Evolutionary conservation across 257 asterid genomes (phyloP).

Genomic region (Nicotiana attenuata): DNA sequence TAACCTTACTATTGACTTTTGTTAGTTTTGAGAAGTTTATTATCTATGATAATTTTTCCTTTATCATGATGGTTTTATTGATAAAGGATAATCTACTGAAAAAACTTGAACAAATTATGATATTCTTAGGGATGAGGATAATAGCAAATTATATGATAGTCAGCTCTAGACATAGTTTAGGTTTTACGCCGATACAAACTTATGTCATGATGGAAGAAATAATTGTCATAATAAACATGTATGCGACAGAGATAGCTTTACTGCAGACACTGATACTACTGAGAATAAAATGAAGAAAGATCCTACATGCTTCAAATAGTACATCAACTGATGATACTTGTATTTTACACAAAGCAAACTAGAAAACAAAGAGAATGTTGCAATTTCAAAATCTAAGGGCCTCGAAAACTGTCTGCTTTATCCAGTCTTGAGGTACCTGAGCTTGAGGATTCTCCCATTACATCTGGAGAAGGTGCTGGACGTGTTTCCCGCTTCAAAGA

Average conservation of each 20-base stretch:
- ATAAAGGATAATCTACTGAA: background rate
- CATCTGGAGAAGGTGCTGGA: slow-evolving; percentile 45
- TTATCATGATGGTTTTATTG: background rate
- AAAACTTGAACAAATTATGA: no score
- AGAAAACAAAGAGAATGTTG: background rate
- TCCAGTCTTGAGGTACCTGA: slow-evolving; percentile 72
- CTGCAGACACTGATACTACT: background rate
- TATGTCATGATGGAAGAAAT: background rate
- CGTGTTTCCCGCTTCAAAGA: slow-evolving; percentile 59
- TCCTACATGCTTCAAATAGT: background rate
- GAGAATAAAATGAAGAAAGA: slow-evolving; percentile 1
- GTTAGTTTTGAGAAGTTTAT: no score
- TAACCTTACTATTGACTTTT: no score
- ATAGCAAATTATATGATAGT: no score
- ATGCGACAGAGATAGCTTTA: background rate
- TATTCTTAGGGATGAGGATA: background rate
- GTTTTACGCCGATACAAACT: background rate
- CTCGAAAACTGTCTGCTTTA: slow-evolving; percentile 55
- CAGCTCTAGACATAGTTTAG: background rate
- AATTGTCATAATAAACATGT: background rate
- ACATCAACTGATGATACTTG: background rate
- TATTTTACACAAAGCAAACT: background rate
- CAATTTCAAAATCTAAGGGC: slow-evolving; percentile 20
- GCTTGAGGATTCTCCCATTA: slow-evolving; percentile 76
- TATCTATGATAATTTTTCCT: background rate